phyloP scores from a whole-genome alignment of 257 asterid species.

The Vinca minor region DNA sequence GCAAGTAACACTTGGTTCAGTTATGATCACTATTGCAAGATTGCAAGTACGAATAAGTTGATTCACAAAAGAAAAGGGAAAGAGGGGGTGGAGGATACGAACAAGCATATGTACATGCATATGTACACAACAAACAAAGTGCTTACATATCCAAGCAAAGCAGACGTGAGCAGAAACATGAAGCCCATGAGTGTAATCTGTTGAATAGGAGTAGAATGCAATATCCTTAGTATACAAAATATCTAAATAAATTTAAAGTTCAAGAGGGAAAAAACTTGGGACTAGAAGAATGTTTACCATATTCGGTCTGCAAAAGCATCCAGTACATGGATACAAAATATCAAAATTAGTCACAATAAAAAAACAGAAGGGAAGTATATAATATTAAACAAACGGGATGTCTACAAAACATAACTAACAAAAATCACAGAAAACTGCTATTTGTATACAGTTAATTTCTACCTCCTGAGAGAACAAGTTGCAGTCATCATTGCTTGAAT shows the following conservation, averaged over 20 bases:
- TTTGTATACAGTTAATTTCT: background rate
- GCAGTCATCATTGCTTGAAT: background rate
- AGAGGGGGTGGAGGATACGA: background rate
- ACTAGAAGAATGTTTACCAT: conserved; percentile 41
- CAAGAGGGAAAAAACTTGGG: conserved; percentile 7
- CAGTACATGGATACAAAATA: conserved; percentile 32
- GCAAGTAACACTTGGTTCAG: background rate
- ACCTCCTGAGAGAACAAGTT: background rate
- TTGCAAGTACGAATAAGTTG: background rate
- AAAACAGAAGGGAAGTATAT: conserved; percentile 3
- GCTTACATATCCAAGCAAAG: conserved; percentile 79
- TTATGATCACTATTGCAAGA: background rate
- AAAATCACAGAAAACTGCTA: background rate
- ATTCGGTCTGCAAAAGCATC: conserved; percentile 61
- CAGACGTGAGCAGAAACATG: conserved; percentile 60
- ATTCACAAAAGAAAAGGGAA: background rate
- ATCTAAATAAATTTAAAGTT: conserved; percentile 4
- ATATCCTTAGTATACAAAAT: conserved; percentile 12
- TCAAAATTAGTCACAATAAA: conserved; percentile 16
- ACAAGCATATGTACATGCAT: background rate
- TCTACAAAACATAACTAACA: background rate
- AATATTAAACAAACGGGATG: background rate
- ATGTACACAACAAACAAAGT: background rate
- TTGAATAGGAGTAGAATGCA: conserved; percentile 5
- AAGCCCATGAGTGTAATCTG: conserved; percentile 90